A percentile compares a stretch with the other conserved stretches of the same genome.
These are phyloP conservation scores for Radiomyces spectabilis DNA, from an alignment of 192 early-diverging fungal genomes.

Conservation along the genomic window DNA sequence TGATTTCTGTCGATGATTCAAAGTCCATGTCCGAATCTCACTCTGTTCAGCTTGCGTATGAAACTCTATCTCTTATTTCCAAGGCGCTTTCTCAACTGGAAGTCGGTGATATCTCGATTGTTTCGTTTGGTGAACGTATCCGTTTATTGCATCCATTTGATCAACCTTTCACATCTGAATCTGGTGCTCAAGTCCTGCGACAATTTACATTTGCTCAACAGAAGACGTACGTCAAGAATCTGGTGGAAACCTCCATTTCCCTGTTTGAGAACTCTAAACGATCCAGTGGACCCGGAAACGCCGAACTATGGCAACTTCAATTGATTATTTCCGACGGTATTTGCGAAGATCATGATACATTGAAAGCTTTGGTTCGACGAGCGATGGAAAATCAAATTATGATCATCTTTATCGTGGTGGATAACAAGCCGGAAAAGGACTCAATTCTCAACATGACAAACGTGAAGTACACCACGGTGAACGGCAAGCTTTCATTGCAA, in stretches of 20 bases:
- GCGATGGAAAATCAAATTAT: conserved; percentile 85
- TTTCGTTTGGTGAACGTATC: conserved; percentile 85
- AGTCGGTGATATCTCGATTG: conserved; percentile 86
- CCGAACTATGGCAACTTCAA: conserved; percentile 94
- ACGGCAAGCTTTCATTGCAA: conserved; percentile 57
- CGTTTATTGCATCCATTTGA: conserved; percentile 94
- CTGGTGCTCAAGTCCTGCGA: conserved; percentile 85
- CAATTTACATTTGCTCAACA: conserved; percentile 89
- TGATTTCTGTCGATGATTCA: conserved; percentile 97
- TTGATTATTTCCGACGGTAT: conserved; percentile 96
- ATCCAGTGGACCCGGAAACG: conserved; percentile 27
- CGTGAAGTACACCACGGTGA: conserved; percentile 66
- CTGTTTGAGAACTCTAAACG: conserved; percentile 71
- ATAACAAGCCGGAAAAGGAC: conserved; percentile 70
- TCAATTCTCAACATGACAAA: conserved; percentile 89
- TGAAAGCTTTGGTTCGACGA: conserved; percentile 75
- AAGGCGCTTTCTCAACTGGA: conserved; percentile 92
- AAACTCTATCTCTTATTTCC: conserved; percentile 87
- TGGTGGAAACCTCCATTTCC: conserved; percentile 80
- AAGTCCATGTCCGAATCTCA: conserved; percentile 92
- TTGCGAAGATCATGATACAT: conserved; percentile 86
- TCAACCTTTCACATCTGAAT: conserved; percentile 77
- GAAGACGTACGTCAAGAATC: conserved; percentile 75
- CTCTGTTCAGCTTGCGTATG: conserved; percentile 87
- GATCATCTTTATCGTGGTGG: conserved; percentile 94